Base-by-base conservation (phyloP, 106 monocot genomes). In the Platanthera zijinensis region DNA sequence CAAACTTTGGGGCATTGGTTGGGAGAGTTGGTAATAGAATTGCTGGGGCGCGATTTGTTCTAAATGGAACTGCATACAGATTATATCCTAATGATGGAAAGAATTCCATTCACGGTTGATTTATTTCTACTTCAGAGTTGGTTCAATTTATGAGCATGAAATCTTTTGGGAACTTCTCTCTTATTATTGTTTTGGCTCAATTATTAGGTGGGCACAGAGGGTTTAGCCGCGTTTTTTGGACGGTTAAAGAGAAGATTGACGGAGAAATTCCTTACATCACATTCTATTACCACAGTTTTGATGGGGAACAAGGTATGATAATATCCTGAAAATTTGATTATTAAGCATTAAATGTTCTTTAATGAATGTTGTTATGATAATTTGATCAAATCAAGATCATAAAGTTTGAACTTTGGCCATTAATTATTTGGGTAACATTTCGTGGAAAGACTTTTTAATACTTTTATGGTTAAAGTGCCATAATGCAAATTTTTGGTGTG, bases 1-100 rank as follows among this genome's bases (percentile, higher is more conserved):
- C 80, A 52, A 83, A 88, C 72, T 88, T 91, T 59, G 91, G 91
- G 71, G 91, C 86, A 45, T 49, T 91, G 74, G 86, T 91, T 5
- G 89, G 89, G 17, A 76, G 89, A 51, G 89, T 89, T 61, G 89
- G 81, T 0, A 89, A 89, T 68, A 81, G 89, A 69, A 84, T 89
- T 50, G 72, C 79, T 5, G 64, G 73, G 0, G 83, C 83, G 17
- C 69, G 73, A 30, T 88, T 88, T 47, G 57, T 74, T 72, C 75
- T 88, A 2, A 66, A 83, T 76, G 80, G 80, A 48, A 81, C 64
- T 32, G 52, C 59, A 13, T 78, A 80, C 56, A 76, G 67, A 52
- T 71, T 85, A 12, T 78, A 45, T 52, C n/a, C 52, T 21, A 88
- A 85, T 30, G 78, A 78, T 76, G 83, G 81, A 17, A 85, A 85